Conservation (phyloP, 2,329 filamentous ascomycete species). For the Geoglossum cookeanum region DNA sequence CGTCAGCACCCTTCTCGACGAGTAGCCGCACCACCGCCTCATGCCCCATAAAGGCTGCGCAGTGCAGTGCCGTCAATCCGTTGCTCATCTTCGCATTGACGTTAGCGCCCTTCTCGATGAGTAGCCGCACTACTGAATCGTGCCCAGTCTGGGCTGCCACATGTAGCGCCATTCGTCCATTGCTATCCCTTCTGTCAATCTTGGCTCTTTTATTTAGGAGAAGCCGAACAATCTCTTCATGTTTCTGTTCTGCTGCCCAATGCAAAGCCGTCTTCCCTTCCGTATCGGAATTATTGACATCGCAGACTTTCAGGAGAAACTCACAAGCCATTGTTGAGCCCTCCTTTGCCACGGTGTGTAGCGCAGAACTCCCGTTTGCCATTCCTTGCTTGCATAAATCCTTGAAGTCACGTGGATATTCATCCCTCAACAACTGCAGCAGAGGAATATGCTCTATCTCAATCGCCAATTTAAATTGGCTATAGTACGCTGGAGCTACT, state of each 20-base stretch:
- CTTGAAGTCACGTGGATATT: background rate
- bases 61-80: background rate
- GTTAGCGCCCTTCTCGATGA: background rate
- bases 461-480: background rate
- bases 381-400: background rate
- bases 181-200: background rate
- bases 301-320: background rate
- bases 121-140: no score
- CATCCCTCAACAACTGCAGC: background rate
- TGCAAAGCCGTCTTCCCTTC: background rate
- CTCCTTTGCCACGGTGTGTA: background rate
- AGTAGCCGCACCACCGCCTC: no score
- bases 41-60: no score
- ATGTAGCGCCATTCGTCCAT: background rate
- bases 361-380: background rate
- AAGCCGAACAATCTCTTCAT: background rate
- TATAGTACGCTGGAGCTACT: background rate
- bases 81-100: no score
- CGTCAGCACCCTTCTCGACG: no score
- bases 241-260: background rate
- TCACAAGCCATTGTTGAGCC: background rate
- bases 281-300: background rate
- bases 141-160: background rate
- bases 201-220: background rate
- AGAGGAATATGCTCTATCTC: background rate